Evolutionary conservation across 805 yeast species (phyloP).

Genomic region (Pichia kluyveri): DNA sequence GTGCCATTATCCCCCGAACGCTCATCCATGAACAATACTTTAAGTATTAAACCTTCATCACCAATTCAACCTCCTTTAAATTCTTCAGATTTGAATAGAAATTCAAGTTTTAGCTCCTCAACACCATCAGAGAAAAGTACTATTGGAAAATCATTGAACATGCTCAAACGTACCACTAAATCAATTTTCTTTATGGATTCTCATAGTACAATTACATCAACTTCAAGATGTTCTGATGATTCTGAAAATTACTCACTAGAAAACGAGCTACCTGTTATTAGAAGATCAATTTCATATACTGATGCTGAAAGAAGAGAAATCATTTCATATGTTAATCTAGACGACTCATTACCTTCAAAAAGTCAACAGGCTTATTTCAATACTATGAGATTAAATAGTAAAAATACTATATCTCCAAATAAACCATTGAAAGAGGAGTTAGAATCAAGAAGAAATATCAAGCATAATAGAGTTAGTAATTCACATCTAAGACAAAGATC

Average conservation of each 20-base stretch:
- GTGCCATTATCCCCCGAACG: neutral
- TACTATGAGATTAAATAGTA: neutral
- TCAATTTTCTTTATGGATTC: constrained; percentile 10
- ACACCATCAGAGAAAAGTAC: constrained; percentile 9
- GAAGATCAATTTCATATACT: constrained; percentile 7
- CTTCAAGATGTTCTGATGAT: neutral
- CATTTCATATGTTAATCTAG: neutral
- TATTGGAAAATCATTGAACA: constrained; percentile 8
- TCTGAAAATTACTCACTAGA: neutral
- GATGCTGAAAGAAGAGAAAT: constrained; percentile 3
- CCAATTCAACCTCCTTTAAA: neutral
- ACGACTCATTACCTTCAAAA: neutral
- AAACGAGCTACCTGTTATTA: neutral
- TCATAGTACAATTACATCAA: neutral
- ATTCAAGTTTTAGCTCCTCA: constrained; percentile 8
- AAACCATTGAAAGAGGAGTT: neutral
- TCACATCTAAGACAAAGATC: constrained; percentile 21
- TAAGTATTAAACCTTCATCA: neutral
- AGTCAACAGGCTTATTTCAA: neutral
- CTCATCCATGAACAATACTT: neutral
- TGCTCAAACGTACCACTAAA: constrained; percentile 9
- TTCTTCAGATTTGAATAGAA: neutral
- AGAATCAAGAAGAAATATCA: neutral
- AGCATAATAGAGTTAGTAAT: neutral
- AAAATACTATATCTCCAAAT: neutral